Evolutionary conservation across 1,139 yeast species (phyloP), one percentile per base, ranked within the genome.

Genomic region (Candida glucosophila): DNA sequence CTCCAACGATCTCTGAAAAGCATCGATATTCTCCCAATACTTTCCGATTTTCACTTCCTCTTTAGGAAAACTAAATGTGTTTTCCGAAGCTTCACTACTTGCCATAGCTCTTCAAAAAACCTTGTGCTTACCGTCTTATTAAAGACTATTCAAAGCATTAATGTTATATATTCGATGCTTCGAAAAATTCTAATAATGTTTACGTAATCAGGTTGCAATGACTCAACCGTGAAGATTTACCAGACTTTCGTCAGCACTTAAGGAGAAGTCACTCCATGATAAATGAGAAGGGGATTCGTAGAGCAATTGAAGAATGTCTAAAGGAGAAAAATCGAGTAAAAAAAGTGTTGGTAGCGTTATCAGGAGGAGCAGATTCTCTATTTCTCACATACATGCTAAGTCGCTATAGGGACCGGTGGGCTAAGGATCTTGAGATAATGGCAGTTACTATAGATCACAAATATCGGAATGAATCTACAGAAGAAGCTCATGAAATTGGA

Each of bases 21-120:
- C 98, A 53, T 86, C 81, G 41, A 83, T 69, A 35, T 86, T 92
- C 29, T 79, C 73, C 99, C 99, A 90, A 45, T 68, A 70, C 30
- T 71, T 63, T 34, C 78, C 67, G 40, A 88, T 73, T 41, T 76
- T 74, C 45, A 81, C 92, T 60, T 90, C 99, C 48, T 86, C 96
- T 41, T 62, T 69, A 27, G 97, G 85, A 62, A 90, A 90, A 45
- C 78, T 68, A 43, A 61, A 63, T 36, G 66, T 63, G 28, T 44
- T 50, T 29, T 34, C 38, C 10, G 32, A 33, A 22, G 39, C 33
- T 33, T 47, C 49, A 30, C 50, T 46, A 40, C 56, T 62, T 31
- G 58, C 40, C 65, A 57, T 58, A 22, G n/a, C n/a, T n/a, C n/a
- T n/a, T n/a, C n/a, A n/a, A n/a, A n/a, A n/a, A n/a, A n/a, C n/a